These are phyloP conservation scores for Hymenoscyphus scutula DNA, from an alignment of 2,329 filamentous ascomycete genomes.

Conservation along the genomic window DNA sequence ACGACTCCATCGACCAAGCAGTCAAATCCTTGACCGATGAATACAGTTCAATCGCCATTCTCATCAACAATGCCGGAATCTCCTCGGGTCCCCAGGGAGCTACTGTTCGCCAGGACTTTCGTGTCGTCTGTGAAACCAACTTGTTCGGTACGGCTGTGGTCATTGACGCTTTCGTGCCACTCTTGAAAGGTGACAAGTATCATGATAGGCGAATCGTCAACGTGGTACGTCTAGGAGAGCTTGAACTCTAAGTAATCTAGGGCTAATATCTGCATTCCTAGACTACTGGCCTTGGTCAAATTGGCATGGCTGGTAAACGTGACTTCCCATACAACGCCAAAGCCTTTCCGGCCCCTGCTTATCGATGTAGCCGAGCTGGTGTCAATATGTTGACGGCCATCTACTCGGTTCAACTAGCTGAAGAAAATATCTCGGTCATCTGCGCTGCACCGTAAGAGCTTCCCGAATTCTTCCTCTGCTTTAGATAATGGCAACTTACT, in stretches of 20 bases:
- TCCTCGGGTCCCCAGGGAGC: neutral
- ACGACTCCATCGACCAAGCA: constrained; percentile 15
- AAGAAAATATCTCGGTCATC: neutral
- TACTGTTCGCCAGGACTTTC: neutral
- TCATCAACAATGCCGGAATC: constrained; percentile 38
- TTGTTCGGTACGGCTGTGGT: constrained; percentile 13
- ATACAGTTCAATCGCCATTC: constrained; percentile 35
- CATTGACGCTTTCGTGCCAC: constrained; percentile 13
- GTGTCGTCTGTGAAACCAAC: constrained; percentile 15
- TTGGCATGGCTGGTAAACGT: constrained; percentile 2
- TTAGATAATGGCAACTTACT: too few species aligned
- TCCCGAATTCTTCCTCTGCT: too few species aligned
- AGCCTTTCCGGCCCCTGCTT: neutral
- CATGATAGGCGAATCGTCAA: constrained; percentile 3
- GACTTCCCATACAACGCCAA: constrained; percentile 6
- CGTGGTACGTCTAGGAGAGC: neutral
- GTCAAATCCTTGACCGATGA: constrained; percentile 29
- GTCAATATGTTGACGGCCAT: constrained; percentile 8
- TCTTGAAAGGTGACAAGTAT: neutral
- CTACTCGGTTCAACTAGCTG: neutral
- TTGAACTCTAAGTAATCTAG: too few species aligned
- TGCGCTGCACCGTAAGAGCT: neutral
- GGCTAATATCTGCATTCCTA: too few species aligned
- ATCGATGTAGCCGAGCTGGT: constrained; percentile 3
- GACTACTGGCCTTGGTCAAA: neutral